Evolutionary conservation across 192 early-diverging fungal species (phyloP).

Genomic region (Coemansia sp.): DNA sequence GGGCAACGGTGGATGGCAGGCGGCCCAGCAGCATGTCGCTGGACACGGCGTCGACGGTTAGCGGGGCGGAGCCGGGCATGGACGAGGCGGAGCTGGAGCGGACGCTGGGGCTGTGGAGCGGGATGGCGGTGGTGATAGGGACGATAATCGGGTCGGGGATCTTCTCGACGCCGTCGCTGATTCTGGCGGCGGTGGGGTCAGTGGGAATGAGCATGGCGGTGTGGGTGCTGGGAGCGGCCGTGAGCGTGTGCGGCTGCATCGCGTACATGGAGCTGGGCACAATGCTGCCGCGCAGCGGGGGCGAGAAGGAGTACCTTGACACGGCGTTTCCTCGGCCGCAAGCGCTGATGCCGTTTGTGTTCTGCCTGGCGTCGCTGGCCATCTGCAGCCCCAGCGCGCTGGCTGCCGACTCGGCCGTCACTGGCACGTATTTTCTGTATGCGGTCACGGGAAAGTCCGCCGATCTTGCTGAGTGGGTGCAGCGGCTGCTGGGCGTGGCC

Average conservation of each 20-base stretch:
- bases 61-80: neutral
- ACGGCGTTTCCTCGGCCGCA: constrained; percentile 55
- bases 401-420: constrained; percentile 47
- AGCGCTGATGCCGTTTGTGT: constrained; percentile 51
- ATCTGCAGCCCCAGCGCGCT: constrained; percentile 35
- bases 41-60: neutral
- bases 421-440: constrained; percentile 46
- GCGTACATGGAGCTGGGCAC: constrained; percentile 57
- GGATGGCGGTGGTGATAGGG: constrained; percentile 51
- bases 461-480: constrained; percentile 37
- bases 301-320: constrained; percentile 63
- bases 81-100: constrained; percentile 21
- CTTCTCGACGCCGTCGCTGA: constrained; percentile 46
- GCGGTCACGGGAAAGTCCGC: constrained; percentile 20
- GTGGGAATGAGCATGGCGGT: constrained; percentile 45
- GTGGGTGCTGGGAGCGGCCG: constrained; percentile 41
- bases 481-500: constrained; percentile 33
- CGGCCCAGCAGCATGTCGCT: neutral
- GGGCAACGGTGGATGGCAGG: neutral
- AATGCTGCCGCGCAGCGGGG: constrained; percentile 57
- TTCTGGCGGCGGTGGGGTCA: constrained; percentile 39
- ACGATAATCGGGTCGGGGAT: constrained; percentile 52
- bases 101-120: constrained; percentile 47
- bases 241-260: constrained; percentile 41
- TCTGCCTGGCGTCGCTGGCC: constrained; percentile 38